phyloP scores from a whole-genome alignment of 2,329 filamentous ascomycete genomes.

The Coniella lustricola region DNA sequence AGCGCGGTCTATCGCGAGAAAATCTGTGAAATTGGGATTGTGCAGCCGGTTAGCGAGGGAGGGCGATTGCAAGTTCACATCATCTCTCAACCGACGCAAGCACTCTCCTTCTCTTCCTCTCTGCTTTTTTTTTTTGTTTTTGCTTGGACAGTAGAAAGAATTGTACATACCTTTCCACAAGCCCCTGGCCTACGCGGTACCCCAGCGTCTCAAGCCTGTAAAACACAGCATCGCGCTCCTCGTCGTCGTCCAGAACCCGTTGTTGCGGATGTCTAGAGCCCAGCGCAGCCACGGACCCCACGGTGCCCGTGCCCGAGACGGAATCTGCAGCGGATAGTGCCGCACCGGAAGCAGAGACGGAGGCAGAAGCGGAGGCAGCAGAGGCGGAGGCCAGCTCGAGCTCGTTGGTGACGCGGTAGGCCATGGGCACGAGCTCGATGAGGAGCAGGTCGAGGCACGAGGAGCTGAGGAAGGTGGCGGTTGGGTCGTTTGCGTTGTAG shows the following conservation, averaged over 20 bases:
- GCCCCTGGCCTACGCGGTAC: constrained; percentile 84
- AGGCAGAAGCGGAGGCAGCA: background rate
- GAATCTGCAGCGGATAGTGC: constrained; percentile 11
- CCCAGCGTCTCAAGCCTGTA: constrained; percentile 77
- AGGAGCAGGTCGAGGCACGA: constrained; percentile 91
- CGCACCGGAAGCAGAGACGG: background rate
- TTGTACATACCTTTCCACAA: constrained; percentile 70
- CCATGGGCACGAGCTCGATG: constrained; percentile 93
- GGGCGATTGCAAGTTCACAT: too few species aligned
- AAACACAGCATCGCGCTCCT: constrained; percentile 77
- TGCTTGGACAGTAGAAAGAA: background rate
- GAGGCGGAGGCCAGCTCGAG: constrained; percentile 43
- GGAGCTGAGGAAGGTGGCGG: constrained; percentile 68
- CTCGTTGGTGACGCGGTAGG: constrained; percentile 76
- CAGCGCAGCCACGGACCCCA: constrained; percentile 17
- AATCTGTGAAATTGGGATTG: constrained; percentile 45
- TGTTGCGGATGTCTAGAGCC: constrained; percentile 7
- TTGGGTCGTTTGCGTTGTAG: constrained; percentile 66
- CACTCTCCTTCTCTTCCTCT: background rate
- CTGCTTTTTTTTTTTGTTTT: background rate
- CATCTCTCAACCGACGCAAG: background rate
- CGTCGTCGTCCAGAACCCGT: constrained; percentile 61
- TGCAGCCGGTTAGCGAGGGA: constrained; percentile 5
- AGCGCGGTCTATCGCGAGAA: constrained; percentile 75
- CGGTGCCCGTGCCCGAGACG: constrained; percentile 14